Evolutionary conservation across 1,284 basidiomycete genomes (phyloP).

Genomic region (Rhodotorula sp.): DNA sequence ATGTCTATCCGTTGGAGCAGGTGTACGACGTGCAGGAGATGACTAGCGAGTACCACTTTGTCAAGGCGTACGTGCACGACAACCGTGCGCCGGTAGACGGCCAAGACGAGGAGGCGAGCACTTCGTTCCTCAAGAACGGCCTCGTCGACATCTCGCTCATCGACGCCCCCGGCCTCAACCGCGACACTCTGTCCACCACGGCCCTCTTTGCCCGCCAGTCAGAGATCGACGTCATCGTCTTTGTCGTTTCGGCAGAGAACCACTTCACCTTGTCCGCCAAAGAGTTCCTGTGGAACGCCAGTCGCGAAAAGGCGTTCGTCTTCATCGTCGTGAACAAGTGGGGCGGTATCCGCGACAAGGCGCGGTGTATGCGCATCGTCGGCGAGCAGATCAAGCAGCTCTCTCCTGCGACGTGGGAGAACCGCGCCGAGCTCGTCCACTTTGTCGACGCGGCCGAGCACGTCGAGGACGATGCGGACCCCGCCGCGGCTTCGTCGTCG

Average conservation of each 20-base stretch:
- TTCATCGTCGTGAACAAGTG: slow-evolving; percentile 99
- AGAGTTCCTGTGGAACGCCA: slow-evolving; percentile 90
- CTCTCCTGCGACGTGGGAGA: slow-evolving; percentile 85
- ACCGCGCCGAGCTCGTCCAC: slow-evolving; percentile 90
- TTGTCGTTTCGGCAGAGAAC: slow-evolving; percentile 97
- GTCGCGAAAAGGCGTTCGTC: slow-evolving; percentile 95
- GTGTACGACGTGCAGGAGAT: slow-evolving; percentile 70
- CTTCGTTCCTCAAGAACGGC: slow-evolving; percentile 87
- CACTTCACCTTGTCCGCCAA: slow-evolving; percentile 96
- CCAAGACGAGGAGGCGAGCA: slow-evolving; percentile 1
- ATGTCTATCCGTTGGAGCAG: slow-evolving; percentile 64
- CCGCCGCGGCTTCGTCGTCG: slow-evolving; percentile 2
- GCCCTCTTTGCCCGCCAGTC: slow-evolving; percentile 93
- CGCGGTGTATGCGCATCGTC: slow-evolving; percentile 82
- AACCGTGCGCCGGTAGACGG: slow-evolving; percentile 57
- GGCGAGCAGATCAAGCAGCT: slow-evolving; percentile 93
- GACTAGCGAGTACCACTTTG: slow-evolving; percentile 56
- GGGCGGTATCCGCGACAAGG: slow-evolving; percentile 93
- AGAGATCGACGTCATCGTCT: slow-evolving; percentile 98
- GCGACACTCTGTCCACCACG: slow-evolving; percentile 93
- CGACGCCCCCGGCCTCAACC: slow-evolving; percentile 95
- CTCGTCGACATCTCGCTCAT: slow-evolving; percentile 97
- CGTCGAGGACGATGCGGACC: slow-evolving; percentile 37
- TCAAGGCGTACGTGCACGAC: slow-evolving; percentile 82
- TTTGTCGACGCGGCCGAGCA: slow-evolving; percentile 73